Conservation (phyloP, 768 basidiomycete species). For the Lyophyllum decastes region DNA sequence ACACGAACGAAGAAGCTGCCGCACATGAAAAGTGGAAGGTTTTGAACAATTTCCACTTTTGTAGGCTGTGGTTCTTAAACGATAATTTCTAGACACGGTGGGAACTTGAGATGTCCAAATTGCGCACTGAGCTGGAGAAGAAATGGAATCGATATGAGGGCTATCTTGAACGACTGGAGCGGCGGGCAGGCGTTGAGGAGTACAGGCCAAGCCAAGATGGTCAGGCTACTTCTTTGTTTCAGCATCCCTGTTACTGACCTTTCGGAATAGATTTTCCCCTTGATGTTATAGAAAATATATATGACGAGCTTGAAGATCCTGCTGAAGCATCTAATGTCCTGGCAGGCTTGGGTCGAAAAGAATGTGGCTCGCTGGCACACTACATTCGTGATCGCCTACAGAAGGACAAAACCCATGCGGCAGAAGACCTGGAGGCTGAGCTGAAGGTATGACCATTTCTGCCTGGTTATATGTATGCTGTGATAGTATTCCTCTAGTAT, state of each 20-base stretch:
- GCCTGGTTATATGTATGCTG: background rate
- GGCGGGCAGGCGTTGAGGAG: constrained; percentile 48
- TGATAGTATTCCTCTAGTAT: constrained; percentile 32
- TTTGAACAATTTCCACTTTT: constrained; percentile 2
- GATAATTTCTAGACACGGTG: constrained; percentile 51
- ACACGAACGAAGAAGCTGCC: constrained; percentile 66
- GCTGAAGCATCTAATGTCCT: constrained; percentile 45
- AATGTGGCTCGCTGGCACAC: constrained; percentile 66
- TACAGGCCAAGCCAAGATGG: constrained; percentile 44
- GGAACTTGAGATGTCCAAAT: constrained; percentile 56
- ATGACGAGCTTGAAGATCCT: constrained; percentile 66
- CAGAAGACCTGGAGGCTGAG: constrained; percentile 70
- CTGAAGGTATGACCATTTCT: constrained; percentile 56
- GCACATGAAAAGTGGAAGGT: constrained; percentile 75
- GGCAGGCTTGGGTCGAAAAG: constrained; percentile 35
- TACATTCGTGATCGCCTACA: constrained; percentile 50
- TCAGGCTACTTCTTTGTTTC: constrained; percentile 19
- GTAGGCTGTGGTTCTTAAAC: background rate
- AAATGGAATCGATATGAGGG: constrained; percentile 52
- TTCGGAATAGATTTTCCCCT: constrained; percentile 36
- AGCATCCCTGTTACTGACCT: background rate
- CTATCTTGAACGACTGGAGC: constrained; percentile 68
- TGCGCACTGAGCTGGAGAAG: constrained; percentile 60
- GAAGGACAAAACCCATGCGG: constrained; percentile 48
- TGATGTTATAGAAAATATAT: constrained; percentile 54